Base-by-base conservation (phyloP, 2,329 filamentous ascomycete genomes). In the Penicillium janthinellum region DNA sequence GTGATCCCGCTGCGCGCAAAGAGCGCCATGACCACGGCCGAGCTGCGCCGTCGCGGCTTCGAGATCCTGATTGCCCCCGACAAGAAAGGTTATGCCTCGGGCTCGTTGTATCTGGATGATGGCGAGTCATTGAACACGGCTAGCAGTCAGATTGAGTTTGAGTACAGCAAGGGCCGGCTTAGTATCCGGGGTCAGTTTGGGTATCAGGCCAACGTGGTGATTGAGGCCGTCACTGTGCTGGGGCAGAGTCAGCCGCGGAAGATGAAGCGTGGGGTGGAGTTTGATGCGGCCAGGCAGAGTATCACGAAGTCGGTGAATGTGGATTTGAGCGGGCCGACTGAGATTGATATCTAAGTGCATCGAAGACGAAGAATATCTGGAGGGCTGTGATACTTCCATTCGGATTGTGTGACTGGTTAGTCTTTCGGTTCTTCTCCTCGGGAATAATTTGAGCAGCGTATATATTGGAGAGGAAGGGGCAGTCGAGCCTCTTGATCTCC, bases 51-150 rank as follows among this genome's bases (percentile, higher is more conserved):
- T 64, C 80, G 89, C 66, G 81, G 87, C 65, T 94, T 94, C 77
- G 83, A 88, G 71, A 78, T 96, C 53, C 69, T 94, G 38, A 82
- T 96, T 47, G 88, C 90, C 0, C 82, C 90, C 0, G 86, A 83
- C 5, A 69, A 72, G 0, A 78, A 88, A 54, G 89, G 88, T 3
- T 84, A 78, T 6, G 91, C 91, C 0, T 73, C 71, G 1, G 91
- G 91, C 0, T 79, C 81, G 54, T 78, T 95, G 58, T 95, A 93
- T 72, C 77, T 95, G 5, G 91, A 95, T 66, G 91, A 96, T 61
- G 91, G 91, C 8, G 86, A 87, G 59, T 87, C 83, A 28, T 67
- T 93, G 52, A 77, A 84, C 59, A 90, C 90, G 73, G 47, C 51
- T 1, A 50, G 58, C 0, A 84, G 81, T n/a, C 77, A 84, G 57